phyloP scores from a whole-genome alignment of 768 basidiomycete genomes.

The Suillus tomentosus region DNA sequence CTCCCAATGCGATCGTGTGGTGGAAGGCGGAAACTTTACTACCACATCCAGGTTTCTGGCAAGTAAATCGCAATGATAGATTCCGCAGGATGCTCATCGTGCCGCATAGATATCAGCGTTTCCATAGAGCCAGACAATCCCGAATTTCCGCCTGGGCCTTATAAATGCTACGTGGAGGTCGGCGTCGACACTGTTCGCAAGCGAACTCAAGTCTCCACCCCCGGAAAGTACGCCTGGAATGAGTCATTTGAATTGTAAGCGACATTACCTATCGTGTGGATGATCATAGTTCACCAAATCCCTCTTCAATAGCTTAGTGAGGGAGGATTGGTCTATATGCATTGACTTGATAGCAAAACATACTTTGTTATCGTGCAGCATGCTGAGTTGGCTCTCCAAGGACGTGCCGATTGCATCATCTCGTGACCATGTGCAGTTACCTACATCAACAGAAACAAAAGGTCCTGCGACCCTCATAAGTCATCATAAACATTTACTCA shows the following conservation, averaged over 20 bases:
- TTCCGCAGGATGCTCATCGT: neutral
- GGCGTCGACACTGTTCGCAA: neutral
- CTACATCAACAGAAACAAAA: conserved; percentile 3
- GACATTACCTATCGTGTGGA: neutral
- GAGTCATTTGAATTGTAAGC: conserved; percentile 9
- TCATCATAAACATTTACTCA: neutral
- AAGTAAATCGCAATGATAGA: neutral
- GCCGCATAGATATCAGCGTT: neutral
- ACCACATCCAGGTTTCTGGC: conserved; percentile 1
- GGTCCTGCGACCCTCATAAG: neutral
- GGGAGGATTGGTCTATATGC: conserved; percentile 9
- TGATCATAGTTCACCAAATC: neutral
- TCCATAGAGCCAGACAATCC: conserved; percentile 1
- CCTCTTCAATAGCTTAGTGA: neutral
- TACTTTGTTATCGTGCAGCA: neutral
- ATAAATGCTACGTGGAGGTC: conserved; percentile 4
- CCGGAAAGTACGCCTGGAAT: conserved; percentile 4
- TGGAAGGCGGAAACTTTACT: neutral
- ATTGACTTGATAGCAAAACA: conserved; percentile 2
- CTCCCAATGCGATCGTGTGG: neutral
- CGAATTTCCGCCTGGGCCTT: neutral
- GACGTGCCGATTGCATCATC: conserved; percentile 8
- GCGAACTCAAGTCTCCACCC: neutral
- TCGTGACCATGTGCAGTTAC: conserved; percentile 2
- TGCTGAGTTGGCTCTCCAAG: conserved; percentile 1